phyloP scores from a whole-genome alignment of 2,329 filamentous ascomycete genomes.

The Fusarium chuoi region DNA sequence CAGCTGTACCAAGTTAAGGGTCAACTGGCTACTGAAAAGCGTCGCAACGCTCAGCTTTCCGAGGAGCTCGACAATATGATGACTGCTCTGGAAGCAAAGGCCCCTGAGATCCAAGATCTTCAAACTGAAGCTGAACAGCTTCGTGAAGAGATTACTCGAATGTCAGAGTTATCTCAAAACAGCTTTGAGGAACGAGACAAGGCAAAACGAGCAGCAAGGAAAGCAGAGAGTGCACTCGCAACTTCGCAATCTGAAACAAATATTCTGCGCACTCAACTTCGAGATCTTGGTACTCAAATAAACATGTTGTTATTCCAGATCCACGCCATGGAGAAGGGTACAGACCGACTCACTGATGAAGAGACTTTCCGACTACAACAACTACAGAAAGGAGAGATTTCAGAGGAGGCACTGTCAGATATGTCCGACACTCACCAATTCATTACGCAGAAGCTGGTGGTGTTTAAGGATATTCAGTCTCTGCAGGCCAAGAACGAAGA shows the following conservation, averaged over 20 bases:
- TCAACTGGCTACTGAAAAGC: constrained; percentile 77
- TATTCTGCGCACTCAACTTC: constrained; percentile 85
- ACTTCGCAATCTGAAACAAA: constrained; percentile 74
- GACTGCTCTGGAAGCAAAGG: constrained; percentile 82
- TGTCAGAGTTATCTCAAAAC: constrained; percentile 85
- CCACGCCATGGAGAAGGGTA: constrained; percentile 82
- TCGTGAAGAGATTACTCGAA: constrained; percentile 82
- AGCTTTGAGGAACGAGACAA: constrained; percentile 82
- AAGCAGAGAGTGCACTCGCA: constrained; percentile 77
- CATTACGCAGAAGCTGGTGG: constrained; percentile 88
- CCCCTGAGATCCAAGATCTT: constrained; percentile 88
- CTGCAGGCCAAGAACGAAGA: constrained; percentile 90
- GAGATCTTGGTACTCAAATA: constrained; percentile 89
- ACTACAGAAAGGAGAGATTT: constrained; percentile 79
- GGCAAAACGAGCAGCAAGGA: constrained; percentile 81
- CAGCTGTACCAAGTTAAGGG: constrained; percentile 75
- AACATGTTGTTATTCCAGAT: constrained; percentile 91
- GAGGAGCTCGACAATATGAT: constrained; percentile 88
- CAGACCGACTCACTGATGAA: constrained; percentile 75
- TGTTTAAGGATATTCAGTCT: constrained; percentile 86
- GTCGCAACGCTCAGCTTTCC: constrained; percentile 77
- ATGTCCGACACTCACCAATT: constrained; percentile 87
- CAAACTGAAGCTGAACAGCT: constrained; percentile 83
- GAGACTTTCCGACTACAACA: constrained; percentile 81
- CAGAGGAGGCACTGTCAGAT: constrained; percentile 75